These are phyloP conservation scores for Zygosaccharomyces sapae DNA, from an alignment of 1,139 yeast genomes.

Conservation along the genomic window DNA sequence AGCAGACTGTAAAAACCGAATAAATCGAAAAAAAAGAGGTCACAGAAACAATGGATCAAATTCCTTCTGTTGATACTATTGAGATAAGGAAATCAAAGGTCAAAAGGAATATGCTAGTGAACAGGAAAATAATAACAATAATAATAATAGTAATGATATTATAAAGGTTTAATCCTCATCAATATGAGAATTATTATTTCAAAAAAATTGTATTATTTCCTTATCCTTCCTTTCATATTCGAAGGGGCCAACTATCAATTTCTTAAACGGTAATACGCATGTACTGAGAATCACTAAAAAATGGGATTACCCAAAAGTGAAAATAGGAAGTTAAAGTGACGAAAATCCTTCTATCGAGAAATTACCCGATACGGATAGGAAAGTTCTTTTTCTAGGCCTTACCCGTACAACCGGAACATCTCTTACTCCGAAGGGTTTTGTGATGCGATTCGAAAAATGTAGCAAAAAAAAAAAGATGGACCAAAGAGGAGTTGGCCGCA, in stretches of 20 bases:
- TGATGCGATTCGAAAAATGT: not conserved
- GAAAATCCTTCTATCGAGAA: conserved; percentile 4
- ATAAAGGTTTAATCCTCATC: not conserved
- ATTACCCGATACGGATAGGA: conserved; percentile 1
- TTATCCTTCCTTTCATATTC: not conserved
- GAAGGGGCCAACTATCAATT: not conserved
- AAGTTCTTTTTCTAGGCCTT: not conserved
- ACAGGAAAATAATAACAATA: not conserved
- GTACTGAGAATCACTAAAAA: conserved; percentile 7
- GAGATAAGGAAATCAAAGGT: no score
- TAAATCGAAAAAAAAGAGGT: not conserved
- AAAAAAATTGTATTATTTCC: not conserved
- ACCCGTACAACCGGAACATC: not conserved
- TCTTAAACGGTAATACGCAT: conserved; percentile 1
- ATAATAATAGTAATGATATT: not conserved
- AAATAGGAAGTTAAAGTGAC: not conserved
- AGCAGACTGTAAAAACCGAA: not conserved
- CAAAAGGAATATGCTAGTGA: not conserved
- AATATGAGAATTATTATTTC: not conserved
- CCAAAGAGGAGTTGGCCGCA: not conserved
- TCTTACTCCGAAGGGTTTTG: not conserved
- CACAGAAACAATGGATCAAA: no score
- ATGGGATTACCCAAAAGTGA: conserved; percentile 1
- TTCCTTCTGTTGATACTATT: no score
- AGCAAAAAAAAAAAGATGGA: not conserved